These are phyloP conservation scores for Aureobasidium sp. DNA, from an alignment of 2,329 filamentous ascomycete genomes.

Conservation along the genomic window DNA sequence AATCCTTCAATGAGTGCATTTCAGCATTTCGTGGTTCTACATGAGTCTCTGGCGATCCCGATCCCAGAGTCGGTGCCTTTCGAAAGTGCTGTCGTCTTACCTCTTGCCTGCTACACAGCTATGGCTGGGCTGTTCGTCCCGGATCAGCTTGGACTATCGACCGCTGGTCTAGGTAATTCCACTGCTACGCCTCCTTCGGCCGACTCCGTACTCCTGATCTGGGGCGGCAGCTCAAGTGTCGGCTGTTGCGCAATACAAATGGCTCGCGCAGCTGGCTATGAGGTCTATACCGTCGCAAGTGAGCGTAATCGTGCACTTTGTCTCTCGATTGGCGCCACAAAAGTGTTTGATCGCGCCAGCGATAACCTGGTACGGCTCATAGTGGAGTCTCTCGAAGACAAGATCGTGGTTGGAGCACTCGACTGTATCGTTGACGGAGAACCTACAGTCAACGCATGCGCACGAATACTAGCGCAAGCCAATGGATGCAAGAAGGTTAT, in stretches of 20 bases:
- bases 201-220: conserved; percentile 17
- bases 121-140: background rate
- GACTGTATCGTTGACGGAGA: background rate
- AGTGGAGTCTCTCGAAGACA: background rate
- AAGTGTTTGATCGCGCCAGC: background rate
- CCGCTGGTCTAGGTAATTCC: background rate
- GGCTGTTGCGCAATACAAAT: conserved; percentile 41
- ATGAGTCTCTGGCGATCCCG: background rate
- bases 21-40: background rate
- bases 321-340: background rate
- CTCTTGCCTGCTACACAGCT: background rate
- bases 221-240: conserved; percentile 43
- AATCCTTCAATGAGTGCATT: background rate
- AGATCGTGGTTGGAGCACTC: background rate
- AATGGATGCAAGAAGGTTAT: no score
- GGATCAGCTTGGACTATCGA: background rate
- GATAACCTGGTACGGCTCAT: background rate
- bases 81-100: background rate
- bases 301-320: background rate
- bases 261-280: conserved; percentile 34
- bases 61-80: background rate
- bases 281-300: conserved; percentile 36
- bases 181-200: background rate
- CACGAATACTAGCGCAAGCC: no score
- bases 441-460: no score